A percentile compares a stretch with the other conserved stretches of the same genome.
Conservation (phyloP, 495 filamentous ascomycete genomes). For the Daldinia caldariorum region DNA sequence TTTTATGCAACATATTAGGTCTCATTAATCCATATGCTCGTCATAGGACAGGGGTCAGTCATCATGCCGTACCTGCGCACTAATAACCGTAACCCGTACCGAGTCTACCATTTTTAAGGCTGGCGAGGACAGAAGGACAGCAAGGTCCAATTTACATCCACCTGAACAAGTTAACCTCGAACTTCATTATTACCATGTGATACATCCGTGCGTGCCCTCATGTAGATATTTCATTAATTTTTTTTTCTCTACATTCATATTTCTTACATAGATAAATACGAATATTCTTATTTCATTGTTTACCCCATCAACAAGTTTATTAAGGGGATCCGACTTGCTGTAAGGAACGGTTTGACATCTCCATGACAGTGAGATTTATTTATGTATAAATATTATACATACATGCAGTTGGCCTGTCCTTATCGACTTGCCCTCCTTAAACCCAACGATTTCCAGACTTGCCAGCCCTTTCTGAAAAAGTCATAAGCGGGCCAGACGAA, state of each 20-base stretch:
- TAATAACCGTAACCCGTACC: background rate
- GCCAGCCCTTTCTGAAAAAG: slow-evolving; percentile 16
- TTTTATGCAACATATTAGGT: no score
- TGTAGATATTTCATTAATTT: slow-evolving; percentile 9
- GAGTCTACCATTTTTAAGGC: slow-evolving; percentile 28
- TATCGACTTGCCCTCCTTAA: background rate
- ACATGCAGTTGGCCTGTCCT: background rate
- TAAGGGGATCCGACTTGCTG: background rate
- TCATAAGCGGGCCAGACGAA: slow-evolving; percentile 30
- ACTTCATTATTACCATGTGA: slow-evolving; percentile 32
- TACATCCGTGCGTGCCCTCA: slow-evolving; percentile 5
- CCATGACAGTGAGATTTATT: background rate
- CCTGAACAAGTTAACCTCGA: background rate
- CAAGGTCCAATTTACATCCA: slow-evolving; percentile 9
- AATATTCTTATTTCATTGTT: background rate
- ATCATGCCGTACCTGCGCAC: slow-evolving; percentile 7
- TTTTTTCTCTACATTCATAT: background rate
- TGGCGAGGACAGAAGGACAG: slow-evolving; percentile 35
- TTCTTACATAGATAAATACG: background rate
- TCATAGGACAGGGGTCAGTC: slow-evolving; percentile 27
- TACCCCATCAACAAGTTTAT: slow-evolving; percentile 3
- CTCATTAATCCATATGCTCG: slow-evolving; percentile 21
- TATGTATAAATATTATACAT: background rate
- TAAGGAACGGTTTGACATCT: background rate
- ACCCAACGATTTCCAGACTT: background rate